Base-by-base conservation (phyloP, 345 rosid genomes). In the Kernera saxatilis region DNA sequence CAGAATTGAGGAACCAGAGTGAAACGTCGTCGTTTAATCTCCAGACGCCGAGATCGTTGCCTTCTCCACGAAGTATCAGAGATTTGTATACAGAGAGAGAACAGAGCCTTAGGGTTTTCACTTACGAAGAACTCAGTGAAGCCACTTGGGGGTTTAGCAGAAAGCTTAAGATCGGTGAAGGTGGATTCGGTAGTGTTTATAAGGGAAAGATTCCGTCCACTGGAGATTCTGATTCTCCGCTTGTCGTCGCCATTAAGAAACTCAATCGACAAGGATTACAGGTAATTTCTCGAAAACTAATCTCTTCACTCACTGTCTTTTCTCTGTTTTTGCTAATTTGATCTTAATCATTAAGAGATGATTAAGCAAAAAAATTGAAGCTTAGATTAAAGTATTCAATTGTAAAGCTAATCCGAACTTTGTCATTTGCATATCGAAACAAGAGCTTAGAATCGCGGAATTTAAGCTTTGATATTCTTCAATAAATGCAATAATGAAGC, bases 111-210 rank as follows among this genome's bases (percentile, higher is more conserved):
- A 69, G 90, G 68, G 92, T 82, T 27, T 93, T 90, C 74, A 71
- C 87, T 14, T 85, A 80, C 73, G 53, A 84, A 12, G 98, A 93
- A 83, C 93, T 93, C 41, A 82, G 78, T 37, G 77, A 80, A 19
- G 97, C 97, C 6, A 90, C 98, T 3, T 14, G 48, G 64, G 87
- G 83, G 48, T 93, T 93, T 78, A 85, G 19, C 68, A 77, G 89
- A 74, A 69, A 50, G 35, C 79, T 80, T 27, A 88, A 82, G 88
- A 84, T 93, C 32, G 98, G 98, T 3, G 96, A 93, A 83, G 98
- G 98, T 23, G 98, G 98, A 6, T 93, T 93, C 15, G 97, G 97
- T 36, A 57, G 67, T 65, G 96, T 93, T 26, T 93, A 85, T 29
- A 86, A 79, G 81, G 97, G 93, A 29, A 72, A 82, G 15, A 82